Conservation (phyloP, 257 asterid species). For the Penstemon eatonii region DNA sequence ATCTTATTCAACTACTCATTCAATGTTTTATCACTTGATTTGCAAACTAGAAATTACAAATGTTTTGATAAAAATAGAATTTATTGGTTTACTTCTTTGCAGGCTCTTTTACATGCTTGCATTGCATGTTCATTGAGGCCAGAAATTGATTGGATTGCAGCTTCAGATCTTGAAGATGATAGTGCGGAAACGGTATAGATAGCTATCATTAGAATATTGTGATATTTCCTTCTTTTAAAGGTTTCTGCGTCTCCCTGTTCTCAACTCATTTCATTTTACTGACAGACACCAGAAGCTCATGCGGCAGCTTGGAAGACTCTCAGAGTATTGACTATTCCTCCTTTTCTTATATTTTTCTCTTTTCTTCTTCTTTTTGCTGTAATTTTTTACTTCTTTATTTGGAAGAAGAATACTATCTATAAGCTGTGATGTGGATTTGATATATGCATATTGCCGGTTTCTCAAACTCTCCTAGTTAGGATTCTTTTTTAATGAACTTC, state of each 20-base stretch:
- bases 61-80: neutral
- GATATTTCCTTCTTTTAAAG: slow-evolving; percentile 14
- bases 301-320: slow-evolving; percentile 82
- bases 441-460: slow-evolving; percentile 3
- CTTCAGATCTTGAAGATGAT: slow-evolving; percentile 97
- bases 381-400: neutral
- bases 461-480: slow-evolving; percentile 2
- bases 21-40: neutral
- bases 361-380: slow-evolving; percentile 8
- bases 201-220: slow-evolving; percentile 9
- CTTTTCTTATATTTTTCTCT: neutral
- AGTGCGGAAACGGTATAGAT: slow-evolving; percentile 56
- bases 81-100: slow-evolving; percentile 28
- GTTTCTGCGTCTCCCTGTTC: slow-evolving; percentile 20
- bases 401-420: neutral
- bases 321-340: slow-evolving; percentile 42
- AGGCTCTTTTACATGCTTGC: slow-evolving; percentile 98
- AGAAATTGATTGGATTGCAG: slow-evolving; percentile 94
- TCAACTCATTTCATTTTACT: slow-evolving; percentile 23
- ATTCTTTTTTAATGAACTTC: neutral
- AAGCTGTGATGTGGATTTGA: slow-evolving; percentile 1
- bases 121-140: slow-evolving; percentile 82
- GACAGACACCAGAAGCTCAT: slow-evolving; percentile 85
- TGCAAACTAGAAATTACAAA: neutral
- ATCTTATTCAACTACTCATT: neutral